Base-by-base conservation (phyloP, 23 red algal species). In the Cyanidiococcus yangmingshanensis region DNA sequence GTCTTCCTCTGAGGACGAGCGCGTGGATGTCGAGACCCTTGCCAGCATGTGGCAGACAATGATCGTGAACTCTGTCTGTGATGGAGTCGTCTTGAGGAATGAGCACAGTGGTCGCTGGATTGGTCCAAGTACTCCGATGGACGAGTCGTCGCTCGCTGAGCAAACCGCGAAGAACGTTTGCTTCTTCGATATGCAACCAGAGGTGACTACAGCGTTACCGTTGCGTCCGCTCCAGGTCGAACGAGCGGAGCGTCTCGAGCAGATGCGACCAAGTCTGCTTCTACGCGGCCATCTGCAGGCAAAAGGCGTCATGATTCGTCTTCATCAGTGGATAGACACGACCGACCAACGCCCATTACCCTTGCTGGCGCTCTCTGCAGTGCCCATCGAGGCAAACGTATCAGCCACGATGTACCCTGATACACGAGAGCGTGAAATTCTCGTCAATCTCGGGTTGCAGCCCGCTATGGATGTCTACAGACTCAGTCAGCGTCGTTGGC, bases 321-420 rank as follows among this genome's bases (percentile, higher is more conserved):
- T 71, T 29, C 12, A 25, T 29, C 16, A 71, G 12, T 32, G 21
- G n/a, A 35, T 25, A 7, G 63, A 71, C n/a, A 7, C 7, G 63
- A 7, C 63, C 7, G 63, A 3, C 27, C 63, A 29, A 12, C 7
- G 7, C 27, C n/a, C 3, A 35, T 12, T 32, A 7, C 63, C 63
- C 16, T 71, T 71, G 63, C 32, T 71, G 27, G 63, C 63, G 63
- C 32, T 71, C 63, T 32, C 63, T 30, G 63, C 63, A 29, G 63
- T 35, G 27, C 63, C 63, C n/a, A 35, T 71, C 7, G 32, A 25
- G 7, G n/a, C 32, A 35, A 2, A 71, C 12, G 7, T 29, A 29
- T 7, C 3, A 29, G 32, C 32, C 7, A 7, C 16, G 3, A 7
- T 32, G 32, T 35, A 35, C 63, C 21, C n/a, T 29, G 7, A 29